These are phyloP conservation scores for Eustoma russellianum DNA, from an alignment of 257 asterid species.

Conservation along the genomic window DNA sequence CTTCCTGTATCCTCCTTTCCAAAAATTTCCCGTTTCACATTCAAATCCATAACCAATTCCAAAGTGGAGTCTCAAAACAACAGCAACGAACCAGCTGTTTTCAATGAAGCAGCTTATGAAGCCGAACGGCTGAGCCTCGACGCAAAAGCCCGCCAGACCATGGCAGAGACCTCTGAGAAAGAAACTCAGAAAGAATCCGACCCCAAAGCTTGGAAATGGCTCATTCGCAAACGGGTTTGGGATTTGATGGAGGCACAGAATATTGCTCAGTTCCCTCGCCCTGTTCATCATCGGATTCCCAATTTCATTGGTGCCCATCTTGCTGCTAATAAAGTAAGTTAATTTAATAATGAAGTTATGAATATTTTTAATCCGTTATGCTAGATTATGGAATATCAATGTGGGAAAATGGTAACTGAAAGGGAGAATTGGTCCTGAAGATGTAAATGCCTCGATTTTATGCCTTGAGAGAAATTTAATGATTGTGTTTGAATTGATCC, in stretches of 20 bases:
- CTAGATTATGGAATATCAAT: neutral
- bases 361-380: neutral
- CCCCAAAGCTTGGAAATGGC: slow-evolving; percentile 93
- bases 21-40: slow-evolving; percentile 5
- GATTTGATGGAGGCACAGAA: slow-evolving; percentile 77
- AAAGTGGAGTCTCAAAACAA: slow-evolving; percentile 9
- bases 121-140: slow-evolving; percentile 68
- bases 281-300: slow-evolving; percentile 94
- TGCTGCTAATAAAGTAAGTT: slow-evolving; percentile 58
- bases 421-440: neutral
- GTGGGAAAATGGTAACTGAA: no score
- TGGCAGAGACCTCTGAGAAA: slow-evolving; percentile 47
- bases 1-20: slow-evolving; percentile 13
- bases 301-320: slow-evolving; percentile 56
- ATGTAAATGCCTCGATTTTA: no score
- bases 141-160: slow-evolving; percentile 59
- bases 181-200: slow-evolving; percentile 39
- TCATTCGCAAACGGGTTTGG: slow-evolving; percentile 74
- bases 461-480: no score
- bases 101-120: slow-evolving; percentile 68
- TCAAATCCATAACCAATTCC: neutral
- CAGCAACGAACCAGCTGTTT: slow-evolving; percentile 23
- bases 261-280: slow-evolving; percentile 83
- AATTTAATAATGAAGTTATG: neutral
- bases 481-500: no score